These are phyloP conservation scores for Penicillium polonicum DNA, from an alignment of 2,329 filamentous ascomycete species.

Conservation along the genomic window DNA sequence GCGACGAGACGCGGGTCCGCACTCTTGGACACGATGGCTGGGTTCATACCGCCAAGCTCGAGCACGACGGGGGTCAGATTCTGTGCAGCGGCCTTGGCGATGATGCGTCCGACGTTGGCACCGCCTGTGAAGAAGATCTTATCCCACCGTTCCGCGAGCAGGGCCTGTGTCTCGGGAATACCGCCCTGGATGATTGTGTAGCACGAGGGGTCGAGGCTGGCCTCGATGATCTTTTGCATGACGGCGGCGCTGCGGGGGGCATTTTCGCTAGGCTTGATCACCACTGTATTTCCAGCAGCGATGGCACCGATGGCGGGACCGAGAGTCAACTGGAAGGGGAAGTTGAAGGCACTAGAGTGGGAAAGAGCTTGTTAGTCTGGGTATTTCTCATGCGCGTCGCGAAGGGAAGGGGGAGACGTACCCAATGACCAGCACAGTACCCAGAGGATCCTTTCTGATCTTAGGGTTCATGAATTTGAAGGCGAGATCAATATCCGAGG, in stretches of 20 bases:
- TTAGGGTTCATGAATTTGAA: constrained; percentile 70
- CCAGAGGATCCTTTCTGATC: constrained; percentile 84
- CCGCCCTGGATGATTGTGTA: constrained; percentile 79
- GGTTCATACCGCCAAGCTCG: constrained; percentile 89
- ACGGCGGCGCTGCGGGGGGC: constrained; percentile 74
- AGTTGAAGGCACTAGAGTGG: constrained; percentile 73
- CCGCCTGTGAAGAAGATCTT: constrained; percentile 97
- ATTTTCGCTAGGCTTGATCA: constrained; percentile 88
- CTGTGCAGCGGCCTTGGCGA: constrained; percentile 84
- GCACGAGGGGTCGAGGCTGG: constrained; percentile 71
- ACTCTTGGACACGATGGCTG: constrained; percentile 83
- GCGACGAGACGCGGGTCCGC: constrained; percentile 79
- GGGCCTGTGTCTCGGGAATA: constrained; percentile 73
- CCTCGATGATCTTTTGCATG: constrained; percentile 73
- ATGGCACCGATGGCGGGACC: constrained; percentile 85
- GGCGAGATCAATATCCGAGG: constrained; percentile 66
- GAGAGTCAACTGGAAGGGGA: constrained; percentile 78
- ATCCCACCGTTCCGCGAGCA: constrained; percentile 90
- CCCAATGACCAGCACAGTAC: constrained; percentile 80
- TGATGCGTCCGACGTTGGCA: constrained; percentile 74
- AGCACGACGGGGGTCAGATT: constrained; percentile 83
- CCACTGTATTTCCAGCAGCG: constrained; percentile 81
- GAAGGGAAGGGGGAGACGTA: constrained; percentile 31
- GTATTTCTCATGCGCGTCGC: not conserved
- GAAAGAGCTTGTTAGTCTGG: not conserved